Conservation (phyloP, 352 stramenopile genomes). For the Globisporangium perplexum region DNA sequence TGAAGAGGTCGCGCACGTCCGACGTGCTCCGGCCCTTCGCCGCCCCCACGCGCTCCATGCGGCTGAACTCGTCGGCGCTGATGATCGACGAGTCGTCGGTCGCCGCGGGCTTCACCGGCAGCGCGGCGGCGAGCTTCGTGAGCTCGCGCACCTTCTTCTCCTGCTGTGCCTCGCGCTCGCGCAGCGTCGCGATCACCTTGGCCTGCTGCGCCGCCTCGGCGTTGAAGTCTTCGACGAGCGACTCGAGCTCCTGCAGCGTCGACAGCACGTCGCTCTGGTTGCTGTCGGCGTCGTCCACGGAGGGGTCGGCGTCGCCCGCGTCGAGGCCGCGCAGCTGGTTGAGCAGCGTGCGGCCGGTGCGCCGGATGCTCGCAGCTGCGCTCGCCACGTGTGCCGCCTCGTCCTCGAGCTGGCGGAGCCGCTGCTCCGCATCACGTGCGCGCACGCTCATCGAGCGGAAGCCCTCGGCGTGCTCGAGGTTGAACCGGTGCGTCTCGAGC, state of each 20-base stretch:
- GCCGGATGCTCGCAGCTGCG: slow-evolving; percentile 6
- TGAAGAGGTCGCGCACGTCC: slow-evolving; percentile 42
- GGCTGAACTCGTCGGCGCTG: slow-evolving; percentile 15
- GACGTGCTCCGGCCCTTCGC: slow-evolving; percentile 30
- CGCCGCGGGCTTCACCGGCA: slow-evolving; percentile 10
- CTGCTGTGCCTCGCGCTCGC: slow-evolving; percentile 19
- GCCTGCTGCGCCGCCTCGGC: slow-evolving; percentile 41
- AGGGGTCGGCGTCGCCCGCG: background rate
- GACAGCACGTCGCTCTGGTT: slow-evolving; percentile 20
- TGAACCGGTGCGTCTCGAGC: slow-evolving; percentile 62
- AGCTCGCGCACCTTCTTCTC: slow-evolving; percentile 29
- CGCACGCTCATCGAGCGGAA: slow-evolving; percentile 28
- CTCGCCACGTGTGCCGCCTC: slow-evolving; percentile 7
- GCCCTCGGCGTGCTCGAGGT: slow-evolving; percentile 37
- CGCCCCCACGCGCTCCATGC: slow-evolving; percentile 12
- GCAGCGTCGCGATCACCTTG: slow-evolving; percentile 29
- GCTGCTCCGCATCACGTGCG: slow-evolving; percentile 30
- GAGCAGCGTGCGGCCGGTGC: slow-evolving; percentile 15
- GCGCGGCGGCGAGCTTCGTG: slow-evolving; percentile 14
- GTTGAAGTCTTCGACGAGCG: slow-evolving; percentile 51
- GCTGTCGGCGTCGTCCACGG: slow-evolving; percentile 2
- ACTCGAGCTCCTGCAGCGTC: slow-evolving; percentile 26
- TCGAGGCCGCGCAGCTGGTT: slow-evolving; percentile 17
- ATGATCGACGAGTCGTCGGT: slow-evolving; percentile 10
- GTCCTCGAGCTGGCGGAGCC: slow-evolving; percentile 12